phyloP scores from a whole-genome alignment of 495 filamentous ascomycete species.

The Neurospora pannonica region DNA sequence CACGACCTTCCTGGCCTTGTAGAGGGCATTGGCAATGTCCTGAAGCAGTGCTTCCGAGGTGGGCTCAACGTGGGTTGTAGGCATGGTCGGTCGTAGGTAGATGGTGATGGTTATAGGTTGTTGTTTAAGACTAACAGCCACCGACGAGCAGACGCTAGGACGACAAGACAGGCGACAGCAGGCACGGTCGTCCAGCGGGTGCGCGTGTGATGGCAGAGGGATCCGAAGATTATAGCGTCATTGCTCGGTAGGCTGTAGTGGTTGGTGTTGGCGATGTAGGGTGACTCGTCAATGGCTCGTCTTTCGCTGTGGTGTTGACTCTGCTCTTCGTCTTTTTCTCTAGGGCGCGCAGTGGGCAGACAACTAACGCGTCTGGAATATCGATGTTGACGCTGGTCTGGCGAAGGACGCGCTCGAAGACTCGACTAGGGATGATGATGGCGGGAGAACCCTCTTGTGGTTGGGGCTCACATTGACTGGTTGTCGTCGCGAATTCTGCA shows the following conservation, averaged over 20 bases:
- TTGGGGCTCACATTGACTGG: neutral
- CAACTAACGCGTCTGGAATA: neutral
- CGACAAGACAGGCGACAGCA: neutral
- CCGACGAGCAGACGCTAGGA: neutral
- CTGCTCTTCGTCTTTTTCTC: neutral
- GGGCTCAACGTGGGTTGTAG: constrained; percentile 43
- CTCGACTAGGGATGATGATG: neutral
- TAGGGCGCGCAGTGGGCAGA: neutral
- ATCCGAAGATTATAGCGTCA: neutral
- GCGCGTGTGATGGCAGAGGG: neutral
- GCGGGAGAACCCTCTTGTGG: neutral
- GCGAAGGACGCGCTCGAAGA: neutral
- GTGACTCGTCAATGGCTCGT: neutral
- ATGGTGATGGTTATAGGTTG: neutral
- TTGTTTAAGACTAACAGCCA: neutral
- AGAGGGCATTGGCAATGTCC: constrained; percentile 49
- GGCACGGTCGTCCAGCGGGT: neutral
- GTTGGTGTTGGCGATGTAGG: neutral
- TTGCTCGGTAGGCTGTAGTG: neutral
- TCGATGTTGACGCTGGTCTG: neutral
- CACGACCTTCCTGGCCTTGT: constrained; percentile 52
- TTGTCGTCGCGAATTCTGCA: neutral
- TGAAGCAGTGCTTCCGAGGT: constrained; percentile 44
- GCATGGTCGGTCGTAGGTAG: constrained; percentile 29
- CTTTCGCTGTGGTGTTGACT: neutral